Evolutionary conservation across 1,284 basidiomycete species (phyloP).

Genomic region (Gomphus sp.): DNA sequence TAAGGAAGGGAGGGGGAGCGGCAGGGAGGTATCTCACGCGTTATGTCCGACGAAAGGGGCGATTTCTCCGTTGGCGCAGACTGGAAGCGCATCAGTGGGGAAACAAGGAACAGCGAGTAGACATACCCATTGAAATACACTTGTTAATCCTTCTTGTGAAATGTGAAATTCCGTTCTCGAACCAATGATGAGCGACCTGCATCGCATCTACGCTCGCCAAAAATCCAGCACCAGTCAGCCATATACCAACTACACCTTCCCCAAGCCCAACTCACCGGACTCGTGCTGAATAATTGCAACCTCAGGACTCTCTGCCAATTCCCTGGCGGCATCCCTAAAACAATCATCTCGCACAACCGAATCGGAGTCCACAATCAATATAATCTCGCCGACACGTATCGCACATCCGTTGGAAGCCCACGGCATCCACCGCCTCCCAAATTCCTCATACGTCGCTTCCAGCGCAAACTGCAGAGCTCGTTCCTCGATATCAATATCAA

Average conservation of each 20-base stretch:
- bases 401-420: constrained; percentile 57
- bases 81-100: constrained; percentile 6
- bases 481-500: constrained; percentile 43
- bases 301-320: constrained; percentile 68
- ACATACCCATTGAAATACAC: constrained; percentile 54
- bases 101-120: background rate
- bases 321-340: constrained; percentile 75
- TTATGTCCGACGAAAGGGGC: constrained; percentile 87
- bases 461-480: constrained; percentile 53
- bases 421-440: constrained; percentile 42
- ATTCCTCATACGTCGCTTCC: constrained; percentile 57
- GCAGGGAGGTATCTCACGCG: constrained; percentile 26
- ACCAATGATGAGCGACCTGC: constrained; percentile 81
- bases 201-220: constrained; percentile 46
- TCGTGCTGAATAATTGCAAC: constrained; percentile 81
- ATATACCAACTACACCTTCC: background rate
- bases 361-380: constrained; percentile 72
- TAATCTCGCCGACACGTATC: constrained; percentile 52
- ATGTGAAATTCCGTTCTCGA: constrained; percentile 78
- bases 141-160: constrained; percentile 76
- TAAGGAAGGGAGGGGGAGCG: background rate
- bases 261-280: constrained; percentile 36
- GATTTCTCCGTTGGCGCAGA: constrained; percentile 70
- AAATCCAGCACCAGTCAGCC: constrained; percentile 13
- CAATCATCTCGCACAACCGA: constrained; percentile 85